A percentile compares a stretch with the other conserved stretches of the same genome.
These are phyloP conservation scores for Cladophialophora carrionii DNA, from an alignment of 2,329 filamentous ascomycete genomes.

Conservation along the genomic window DNA sequence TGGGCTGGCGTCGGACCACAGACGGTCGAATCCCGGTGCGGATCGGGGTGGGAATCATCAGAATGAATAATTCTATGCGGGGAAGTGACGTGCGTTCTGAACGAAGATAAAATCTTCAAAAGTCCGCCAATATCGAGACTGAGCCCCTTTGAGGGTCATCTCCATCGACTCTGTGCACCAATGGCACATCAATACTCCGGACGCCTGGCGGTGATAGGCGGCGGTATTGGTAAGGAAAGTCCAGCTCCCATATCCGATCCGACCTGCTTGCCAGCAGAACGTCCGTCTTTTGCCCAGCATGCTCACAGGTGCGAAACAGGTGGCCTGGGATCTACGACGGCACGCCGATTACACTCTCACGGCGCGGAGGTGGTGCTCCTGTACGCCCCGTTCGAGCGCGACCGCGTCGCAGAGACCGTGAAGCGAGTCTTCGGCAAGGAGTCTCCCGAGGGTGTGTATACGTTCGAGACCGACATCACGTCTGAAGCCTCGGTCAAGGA, in stretches of 20 bases:
- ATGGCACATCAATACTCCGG: constrained; percentile 45
- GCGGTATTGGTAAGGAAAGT: constrained; percentile 46
- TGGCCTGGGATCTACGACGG: constrained; percentile 52
- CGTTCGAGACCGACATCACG: constrained; percentile 55
- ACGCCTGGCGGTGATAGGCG: constrained; percentile 50
- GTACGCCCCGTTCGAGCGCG: constrained; percentile 53
- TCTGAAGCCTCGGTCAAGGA: constrained; percentile 52
- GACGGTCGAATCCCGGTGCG: background rate
- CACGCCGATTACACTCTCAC: constrained; percentile 47
- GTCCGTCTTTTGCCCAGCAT: background rate
- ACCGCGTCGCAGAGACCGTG: constrained; percentile 45
- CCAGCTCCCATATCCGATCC: background rate
- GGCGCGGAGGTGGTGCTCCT: constrained; percentile 52
- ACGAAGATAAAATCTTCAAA: background rate
- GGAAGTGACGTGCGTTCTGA: background rate
- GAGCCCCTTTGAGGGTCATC: background rate
- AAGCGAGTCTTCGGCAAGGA: constrained; percentile 43
- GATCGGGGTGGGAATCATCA: background rate
- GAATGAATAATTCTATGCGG: background rate
- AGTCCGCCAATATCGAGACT: background rate
- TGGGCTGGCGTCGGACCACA: background rate
- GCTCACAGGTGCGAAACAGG: constrained; percentile 35
- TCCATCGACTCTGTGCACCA: background rate
- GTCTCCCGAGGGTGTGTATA: constrained; percentile 39
- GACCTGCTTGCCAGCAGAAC: background rate